Base-by-base conservation (phyloP, 306 rosid genomes). In the Bauhinia variegata region DNA sequence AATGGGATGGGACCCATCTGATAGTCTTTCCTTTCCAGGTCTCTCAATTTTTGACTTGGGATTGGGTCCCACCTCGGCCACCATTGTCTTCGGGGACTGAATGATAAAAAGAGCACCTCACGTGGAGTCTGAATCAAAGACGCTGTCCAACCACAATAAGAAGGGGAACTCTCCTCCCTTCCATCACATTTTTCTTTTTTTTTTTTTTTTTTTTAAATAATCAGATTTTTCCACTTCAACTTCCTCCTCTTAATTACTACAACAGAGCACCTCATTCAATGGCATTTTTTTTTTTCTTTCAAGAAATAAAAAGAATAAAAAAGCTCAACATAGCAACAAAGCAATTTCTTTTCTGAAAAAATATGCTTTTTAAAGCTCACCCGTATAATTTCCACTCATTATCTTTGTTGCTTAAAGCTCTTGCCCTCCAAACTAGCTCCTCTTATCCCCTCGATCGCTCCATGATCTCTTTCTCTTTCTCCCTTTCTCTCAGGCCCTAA, bases 111-210 rank as follows among this genome's bases (percentile, higher is more conserved):
- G 92, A 86, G 97, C 99, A 88, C 89, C 99, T 88, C 99, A 93
- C 97, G 97, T 93, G 99, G 99, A 85, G 66, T 86, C 97, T 90
- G 97, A 90, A 80, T 90, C 92, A 86, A 86, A 84, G 86, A 83
- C 70, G 31, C 95, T 85, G 96, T 86, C 91, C 95, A 83, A 79
- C 96, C 97, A 91, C 88, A 79, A 82, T 78, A 65, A 74, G 84
- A 91, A 76, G 71, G 81, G 54, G 4, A 58, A n/a, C n/a, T n/a
- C 77, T 59, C 74, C 43, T 48, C 63, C 69, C 50, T 30, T 18
- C 34, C 71, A 14, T 23, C 67, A 19, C 43, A n/a, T n/a, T 47
- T 48, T 16, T 11, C 44, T 34, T 7, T 3, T 34, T 34, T 34
- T 34, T 34, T 34, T 3, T 3, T 34, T 34, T 34, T 7, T 38